Conservation (phyloP, 1,139 yeast genomes). For the Scheffersomyces illinoinensis region DNA sequence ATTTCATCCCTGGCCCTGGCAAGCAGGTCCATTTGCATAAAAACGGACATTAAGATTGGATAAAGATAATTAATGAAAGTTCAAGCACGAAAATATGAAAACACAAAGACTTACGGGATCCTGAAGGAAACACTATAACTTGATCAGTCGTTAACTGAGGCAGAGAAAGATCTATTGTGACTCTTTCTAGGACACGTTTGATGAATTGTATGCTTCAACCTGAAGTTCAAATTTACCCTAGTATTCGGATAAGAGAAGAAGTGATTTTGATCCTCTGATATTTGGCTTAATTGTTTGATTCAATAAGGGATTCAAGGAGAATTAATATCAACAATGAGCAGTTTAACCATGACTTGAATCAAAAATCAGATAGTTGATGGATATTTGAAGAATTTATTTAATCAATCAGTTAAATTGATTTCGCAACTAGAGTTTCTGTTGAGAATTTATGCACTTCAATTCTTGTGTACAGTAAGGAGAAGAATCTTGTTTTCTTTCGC, state of each 20-base stretch:
- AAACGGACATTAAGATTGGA: background rate
- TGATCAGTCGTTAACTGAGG: no score
- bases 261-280: no score
- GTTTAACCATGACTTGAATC: background rate
- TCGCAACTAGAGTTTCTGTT: background rate
- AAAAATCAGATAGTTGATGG: background rate
- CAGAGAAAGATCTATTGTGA: no score
- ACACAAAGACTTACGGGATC: background rate
- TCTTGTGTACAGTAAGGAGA: background rate
- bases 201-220: no score
- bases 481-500: background rate
- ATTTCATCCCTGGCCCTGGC: background rate
- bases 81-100: background rate
- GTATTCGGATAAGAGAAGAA: no score
- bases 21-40: background rate
- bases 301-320: background rate
- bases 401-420: background rate
- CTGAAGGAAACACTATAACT: no score
- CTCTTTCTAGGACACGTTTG: no score
- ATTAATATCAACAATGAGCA: background rate
- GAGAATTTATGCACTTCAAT: background rate
- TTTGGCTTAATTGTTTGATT: no score
- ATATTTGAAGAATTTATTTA: no score
- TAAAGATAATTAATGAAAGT: background rate
- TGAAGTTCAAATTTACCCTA: no score